Evolutionary conservation across 2,329 filamentous ascomycete species (phyloP), one percentile per base, ranked within the genome.

Genomic region (Trichoderma lentiforme): DNA sequence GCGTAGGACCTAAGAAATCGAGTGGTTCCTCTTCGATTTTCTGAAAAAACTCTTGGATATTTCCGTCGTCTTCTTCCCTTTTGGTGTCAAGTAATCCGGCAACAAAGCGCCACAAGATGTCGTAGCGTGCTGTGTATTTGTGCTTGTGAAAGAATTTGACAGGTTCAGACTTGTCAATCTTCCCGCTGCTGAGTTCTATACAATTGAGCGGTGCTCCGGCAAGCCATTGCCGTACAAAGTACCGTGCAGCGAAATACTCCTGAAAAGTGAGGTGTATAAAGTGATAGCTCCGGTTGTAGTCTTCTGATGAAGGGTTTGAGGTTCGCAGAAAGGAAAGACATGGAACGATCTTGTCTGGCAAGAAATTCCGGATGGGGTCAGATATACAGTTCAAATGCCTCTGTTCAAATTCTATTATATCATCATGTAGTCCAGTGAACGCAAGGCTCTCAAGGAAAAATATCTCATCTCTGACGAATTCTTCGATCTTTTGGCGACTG

Each of bases 241-340:
- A 63, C 2, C 58, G 68, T 3, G 68, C 68, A 1, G 80, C 82
- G 74, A 84, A 84, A 66, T 78, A 83, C 72, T 84, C 82, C 70
- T 84, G 82, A 72, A 82, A 82, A 1, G 82, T 83, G 9, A 84
- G 72, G 70, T 84, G 82, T 39, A 84, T 28, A 63, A 84, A 84
- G 71, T 84, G 79, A 67, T 83, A 84, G 26, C 36, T 79, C 73
- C 67, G 74, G 24, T 75, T 34, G 21, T 71, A 15, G 4, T 70
- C 15, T 1, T 76, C 28, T 70, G 71, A 36, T 18, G 72, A 75
- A 9, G 72, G 28, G 11, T 36, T 26, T 26, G 63, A 66, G 6
- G 18, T 12, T 34, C 63, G 43, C 6, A 66, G n/a, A 66, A 66
- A 66, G 1, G 63, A 66, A 3, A 66, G 63, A 3, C 28, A 53